Evolutionary conservation across 306 rosid species (phyloP), one percentile per base, ranked within the genome.

Genomic region (Malus sylvestris): DNA sequence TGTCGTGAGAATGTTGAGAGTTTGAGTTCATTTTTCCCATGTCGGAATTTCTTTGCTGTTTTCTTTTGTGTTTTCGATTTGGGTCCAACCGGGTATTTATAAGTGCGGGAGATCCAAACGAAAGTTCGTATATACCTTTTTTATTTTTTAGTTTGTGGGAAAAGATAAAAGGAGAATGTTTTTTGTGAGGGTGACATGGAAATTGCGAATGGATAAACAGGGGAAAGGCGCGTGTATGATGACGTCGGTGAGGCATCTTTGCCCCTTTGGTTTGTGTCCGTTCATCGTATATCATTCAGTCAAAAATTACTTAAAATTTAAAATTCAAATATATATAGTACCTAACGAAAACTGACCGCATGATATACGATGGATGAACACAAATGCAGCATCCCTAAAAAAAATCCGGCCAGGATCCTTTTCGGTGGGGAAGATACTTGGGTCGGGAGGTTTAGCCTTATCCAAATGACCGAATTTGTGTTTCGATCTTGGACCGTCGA

Each of bases 371-470:
- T 30, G 0, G 0, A 30, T 4, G 4, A 0, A 30, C 0, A 30
- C 0, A 1, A 30, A 0, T 30, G 5, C 33, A 30, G 0, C 0
- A 30, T 30, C 1, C 0, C 5, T 30, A 30, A 0, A 30, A 30
- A 30, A 30, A 30, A 23, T 23, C 1, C 0, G 32, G 4, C 32
- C 0, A 3, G 0, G 4, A 30, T 30, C 33, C 0, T 30, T 30
- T 30, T 30, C 5, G 0, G 5, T 30, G 33, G 1, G 33, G 5
- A 30, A 78, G 68, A 62, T 67, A 52, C 81, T 68, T 4, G 78
- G 49, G 52, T 55, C 44, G 55, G 55, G 3, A 51, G 55, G 20
- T 91, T 82, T 79, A 89, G 83, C 82, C 90, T 91, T 86, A 89
- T 91, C 97, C 85, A 33, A 27, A 53, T 76, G 15, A 29, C 32